These are phyloP conservation scores for Hanseniaspora pseudoguilliermondii DNA, from an alignment of 805 yeast species.

Conservation along the genomic window DNA sequence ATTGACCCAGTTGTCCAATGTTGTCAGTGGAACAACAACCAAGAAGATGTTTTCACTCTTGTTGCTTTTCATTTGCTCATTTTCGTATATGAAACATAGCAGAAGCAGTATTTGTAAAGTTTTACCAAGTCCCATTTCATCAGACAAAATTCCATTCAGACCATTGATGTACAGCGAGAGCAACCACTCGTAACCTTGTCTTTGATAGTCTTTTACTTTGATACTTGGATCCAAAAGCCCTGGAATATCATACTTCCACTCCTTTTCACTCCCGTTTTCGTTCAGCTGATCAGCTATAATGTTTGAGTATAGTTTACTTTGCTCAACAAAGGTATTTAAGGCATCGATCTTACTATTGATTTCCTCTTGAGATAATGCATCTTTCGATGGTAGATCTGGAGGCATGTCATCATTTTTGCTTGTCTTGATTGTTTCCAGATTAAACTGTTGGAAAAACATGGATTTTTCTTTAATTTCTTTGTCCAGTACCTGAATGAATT, in stretches of 20 bases:
- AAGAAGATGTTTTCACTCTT: conserved; percentile 52
- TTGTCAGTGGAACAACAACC: conserved; percentile 70
- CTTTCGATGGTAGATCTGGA: conserved; percentile 16
- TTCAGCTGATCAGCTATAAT: conserved; percentile 72
- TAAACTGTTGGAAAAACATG: background rate
- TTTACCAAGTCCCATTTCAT: conserved; percentile 96
- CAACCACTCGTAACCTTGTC: conserved; percentile 86
- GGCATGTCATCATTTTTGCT: conserved; percentile 3
- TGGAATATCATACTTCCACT: conserved; percentile 36
- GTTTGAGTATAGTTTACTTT: conserved; percentile 75
- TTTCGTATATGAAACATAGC: conserved; percentile 60
- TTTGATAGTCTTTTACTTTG: conserved; percentile 64
- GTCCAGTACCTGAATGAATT: background rate
- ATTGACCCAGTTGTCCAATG: conserved; percentile 70
- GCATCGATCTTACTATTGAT: conserved; percentile 50
- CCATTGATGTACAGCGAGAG: conserved; percentile 84
- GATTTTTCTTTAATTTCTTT: background rate
- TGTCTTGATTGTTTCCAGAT: background rate
- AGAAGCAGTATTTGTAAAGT: conserved; percentile 80
- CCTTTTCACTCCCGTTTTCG: conserved; percentile 26
- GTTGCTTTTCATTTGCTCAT: conserved; percentile 36
- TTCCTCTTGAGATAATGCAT: conserved; percentile 30
- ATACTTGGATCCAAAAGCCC: conserved; percentile 39
- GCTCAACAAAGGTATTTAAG: conserved; percentile 63
- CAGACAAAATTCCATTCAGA: conserved; percentile 86